Conservation (phyloP, 164 flowering plant genomes). For the Euptelea pleiosperma region DNA sequence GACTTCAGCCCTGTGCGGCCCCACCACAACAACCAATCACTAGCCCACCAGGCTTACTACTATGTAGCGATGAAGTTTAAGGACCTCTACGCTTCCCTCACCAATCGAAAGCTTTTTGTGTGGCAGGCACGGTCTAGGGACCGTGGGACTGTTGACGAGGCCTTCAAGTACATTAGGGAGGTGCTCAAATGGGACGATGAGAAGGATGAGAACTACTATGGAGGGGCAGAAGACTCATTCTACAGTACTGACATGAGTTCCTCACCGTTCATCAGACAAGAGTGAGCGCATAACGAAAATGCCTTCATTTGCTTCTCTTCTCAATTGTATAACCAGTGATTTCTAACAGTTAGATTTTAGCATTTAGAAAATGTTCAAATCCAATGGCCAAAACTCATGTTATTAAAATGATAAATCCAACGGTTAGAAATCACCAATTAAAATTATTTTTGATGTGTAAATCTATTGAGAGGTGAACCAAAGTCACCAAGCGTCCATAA, state of each 20-base stretch:
- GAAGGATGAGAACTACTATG: slow-evolving; percentile 64
- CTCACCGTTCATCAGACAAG: slow-evolving; percentile 61
- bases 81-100: slow-evolving; percentile 78
- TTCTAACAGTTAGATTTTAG: no score
- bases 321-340: slow-evolving; percentile 11
- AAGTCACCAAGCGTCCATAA: no score
- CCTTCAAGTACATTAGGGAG: slow-evolving; percentile 86
- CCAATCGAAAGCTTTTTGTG: slow-evolving; percentile 73
- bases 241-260: slow-evolving; percentile 93
- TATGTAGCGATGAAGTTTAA: slow-evolving; percentile 95
- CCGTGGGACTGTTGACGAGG: slow-evolving; percentile 72
- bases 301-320: slow-evolving; percentile 1
- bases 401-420: no score
- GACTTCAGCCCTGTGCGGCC: slow-evolving; percentile 81
- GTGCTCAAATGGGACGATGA: slow-evolving; percentile 97
- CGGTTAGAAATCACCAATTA: no score
- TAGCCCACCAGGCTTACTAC: slow-evolving; percentile 88
- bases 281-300: slow-evolving; percentile 18
- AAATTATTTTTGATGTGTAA: no score
- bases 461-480: no score
- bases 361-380: no score
- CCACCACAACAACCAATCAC: slow-evolving; percentile 59
- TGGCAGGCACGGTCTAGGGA: slow-evolving; percentile 85
- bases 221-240: slow-evolving; percentile 71
- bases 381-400: no score